Conservation (phyloP, 345 rosid genomes). For the Eucalyptus regnans region DNA sequence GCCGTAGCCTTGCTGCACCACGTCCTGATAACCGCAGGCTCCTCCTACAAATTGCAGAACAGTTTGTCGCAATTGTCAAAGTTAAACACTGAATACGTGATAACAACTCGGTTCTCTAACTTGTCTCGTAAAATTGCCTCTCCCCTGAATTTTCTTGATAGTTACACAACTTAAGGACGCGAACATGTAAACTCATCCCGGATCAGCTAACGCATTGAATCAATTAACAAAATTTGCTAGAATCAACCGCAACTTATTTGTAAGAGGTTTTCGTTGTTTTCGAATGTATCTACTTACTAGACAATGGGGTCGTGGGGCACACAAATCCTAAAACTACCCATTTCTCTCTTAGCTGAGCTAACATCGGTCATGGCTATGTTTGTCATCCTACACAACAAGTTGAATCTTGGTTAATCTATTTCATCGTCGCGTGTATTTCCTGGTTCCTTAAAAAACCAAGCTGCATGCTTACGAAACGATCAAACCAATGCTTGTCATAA, state of each 20-base stretch:
- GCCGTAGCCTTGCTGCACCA: conserved; percentile 26
- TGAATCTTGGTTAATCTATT: neutral
- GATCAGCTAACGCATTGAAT: neutral
- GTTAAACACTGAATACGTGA: neutral
- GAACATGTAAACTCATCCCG: neutral
- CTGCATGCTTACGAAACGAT: neutral
- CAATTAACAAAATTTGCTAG: neutral
- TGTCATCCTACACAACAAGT: neutral
- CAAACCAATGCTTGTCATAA: neutral
- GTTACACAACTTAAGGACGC: neutral
- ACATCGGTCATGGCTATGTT: neutral
- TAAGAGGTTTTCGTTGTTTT: neutral
- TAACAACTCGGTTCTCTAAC: neutral
- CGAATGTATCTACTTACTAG: neutral
- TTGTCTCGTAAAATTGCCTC: neutral
- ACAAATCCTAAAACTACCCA: neutral
- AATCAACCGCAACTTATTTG: neutral
- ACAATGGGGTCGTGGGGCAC: neutral
- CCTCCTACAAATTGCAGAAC: conserved; percentile 12
- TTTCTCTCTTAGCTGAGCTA: neutral
- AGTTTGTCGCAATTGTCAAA: neutral
- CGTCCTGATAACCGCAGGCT: conserved; percentile 42
- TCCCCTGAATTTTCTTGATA: neutral
- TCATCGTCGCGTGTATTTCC: neutral
- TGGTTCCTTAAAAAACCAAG: neutral